Percentiles rank a stretch among this genome's conserved stretches.
Conservation (phyloP, 1,284 basidiomycete genomes). For the Kwoniella shivajii region DNA sequence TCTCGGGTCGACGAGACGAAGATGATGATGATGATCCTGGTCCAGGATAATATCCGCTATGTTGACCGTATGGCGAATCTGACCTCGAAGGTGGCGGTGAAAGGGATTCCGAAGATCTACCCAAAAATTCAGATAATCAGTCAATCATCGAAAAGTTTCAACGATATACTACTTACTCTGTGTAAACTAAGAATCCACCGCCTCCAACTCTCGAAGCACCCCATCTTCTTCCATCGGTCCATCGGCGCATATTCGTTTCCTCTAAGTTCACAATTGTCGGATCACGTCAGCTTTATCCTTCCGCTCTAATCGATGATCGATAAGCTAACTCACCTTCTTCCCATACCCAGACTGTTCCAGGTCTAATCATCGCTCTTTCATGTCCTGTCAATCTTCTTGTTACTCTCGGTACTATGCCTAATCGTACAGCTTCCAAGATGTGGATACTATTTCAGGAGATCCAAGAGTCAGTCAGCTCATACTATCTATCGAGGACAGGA, state of each 20-base stretch:
- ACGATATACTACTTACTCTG: conserved; percentile 40
- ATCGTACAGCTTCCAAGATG: conserved; percentile 87
- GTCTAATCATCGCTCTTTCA: conserved; percentile 86
- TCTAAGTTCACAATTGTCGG: conserved; percentile 28
- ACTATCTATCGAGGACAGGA: neutral
- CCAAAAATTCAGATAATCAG: neutral
- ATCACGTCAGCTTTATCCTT: conserved; percentile 5
- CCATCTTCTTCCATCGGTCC: conserved; percentile 59
- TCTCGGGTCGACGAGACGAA: conserved; percentile 30
- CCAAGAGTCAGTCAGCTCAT: neutral
- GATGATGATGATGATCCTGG: no score
- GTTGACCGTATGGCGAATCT: conserved; percentile 19
- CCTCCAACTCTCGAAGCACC: conserved; percentile 57
- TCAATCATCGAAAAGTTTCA: neutral
- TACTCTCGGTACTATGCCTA: conserved; percentile 84
- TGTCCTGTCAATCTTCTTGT: conserved; percentile 87
- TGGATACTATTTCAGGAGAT: conserved; percentile 60
- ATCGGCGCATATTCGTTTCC: conserved; percentile 56
- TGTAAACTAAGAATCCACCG: conserved; percentile 57
- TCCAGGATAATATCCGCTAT: conserved; percentile 24
- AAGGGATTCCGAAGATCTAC: conserved; percentile 42
- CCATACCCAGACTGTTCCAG: conserved; percentile 93
- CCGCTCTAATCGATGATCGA: no score
- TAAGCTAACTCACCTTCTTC: conserved; percentile 76
- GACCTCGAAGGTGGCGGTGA: conserved; percentile 38